Conservation (phyloP, 2,329 filamentous ascomycete species). For the Curvularia sp. region DNA sequence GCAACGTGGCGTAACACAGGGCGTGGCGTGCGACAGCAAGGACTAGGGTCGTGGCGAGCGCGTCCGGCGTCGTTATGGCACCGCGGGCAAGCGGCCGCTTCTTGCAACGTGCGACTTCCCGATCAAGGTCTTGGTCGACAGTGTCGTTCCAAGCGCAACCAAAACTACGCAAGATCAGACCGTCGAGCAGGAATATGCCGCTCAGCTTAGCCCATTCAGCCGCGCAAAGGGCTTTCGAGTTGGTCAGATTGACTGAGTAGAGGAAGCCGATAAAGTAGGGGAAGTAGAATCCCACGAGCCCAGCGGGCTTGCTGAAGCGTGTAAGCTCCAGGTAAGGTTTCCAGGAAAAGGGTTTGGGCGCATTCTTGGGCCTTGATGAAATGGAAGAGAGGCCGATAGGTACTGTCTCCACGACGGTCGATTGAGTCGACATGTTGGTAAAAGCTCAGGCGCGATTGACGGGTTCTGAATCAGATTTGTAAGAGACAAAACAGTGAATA, state of each 20-base stretch:
- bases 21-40: constrained; percentile 6
- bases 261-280: constrained; percentile 52
- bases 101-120: constrained; percentile 46
- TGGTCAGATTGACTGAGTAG: constrained; percentile 41
- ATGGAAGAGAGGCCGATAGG: constrained; percentile 1
- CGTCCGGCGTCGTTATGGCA: constrained; percentile 56
- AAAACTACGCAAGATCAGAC: constrained; percentile 37
- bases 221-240: constrained; percentile 10
- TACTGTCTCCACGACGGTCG: constrained; percentile 10
- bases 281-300: constrained; percentile 58
- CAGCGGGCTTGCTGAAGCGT: constrained; percentile 53
- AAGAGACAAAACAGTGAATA: constrained; percentile 2
- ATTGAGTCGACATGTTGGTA: constrained; percentile 5
- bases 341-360: constrained; percentile 10
- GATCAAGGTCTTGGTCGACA: constrained; percentile 63
- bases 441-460: background rate
- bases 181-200: constrained; percentile 58
- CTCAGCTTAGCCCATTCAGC: constrained; percentile 20
- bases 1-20: background rate
- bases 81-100: constrained; percentile 50
- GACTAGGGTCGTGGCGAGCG: constrained; percentile 6
- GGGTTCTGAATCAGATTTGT: background rate
- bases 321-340: constrained; percentile 51
- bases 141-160: constrained; percentile 64
- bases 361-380: background rate